Evolutionary conservation across 495 filamentous ascomycete species (phyloP).

Genomic region (Podospora comata): DNA sequence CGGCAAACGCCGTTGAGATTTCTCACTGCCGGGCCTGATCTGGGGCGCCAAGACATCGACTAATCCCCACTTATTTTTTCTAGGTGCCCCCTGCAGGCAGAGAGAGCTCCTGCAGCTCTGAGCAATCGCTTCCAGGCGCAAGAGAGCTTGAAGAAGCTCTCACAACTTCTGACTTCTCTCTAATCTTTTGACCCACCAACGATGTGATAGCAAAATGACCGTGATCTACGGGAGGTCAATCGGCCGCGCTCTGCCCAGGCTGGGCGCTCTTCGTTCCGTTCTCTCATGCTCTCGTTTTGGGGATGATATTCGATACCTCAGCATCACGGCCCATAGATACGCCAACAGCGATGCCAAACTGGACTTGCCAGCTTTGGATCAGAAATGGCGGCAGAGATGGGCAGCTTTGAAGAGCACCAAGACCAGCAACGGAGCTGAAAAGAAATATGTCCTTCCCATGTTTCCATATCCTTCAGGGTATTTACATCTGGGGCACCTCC

Average conservation of each 20-base stretch:
- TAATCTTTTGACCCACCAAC: conserved; percentile 1
- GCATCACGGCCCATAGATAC: conserved; percentile 22
- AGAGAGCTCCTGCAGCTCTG: background rate
- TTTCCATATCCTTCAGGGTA: conserved; percentile 89
- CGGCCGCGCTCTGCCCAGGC: conserved; percentile 27
- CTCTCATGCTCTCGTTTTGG: conserved; percentile 11
- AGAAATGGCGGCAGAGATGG: conserved; percentile 64
- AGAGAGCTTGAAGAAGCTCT: conserved; percentile 1
- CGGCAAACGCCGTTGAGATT: background rate
- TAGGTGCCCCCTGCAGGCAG: background rate
- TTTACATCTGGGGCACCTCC: conserved; percentile 84
- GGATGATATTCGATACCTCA: conserved; percentile 12
- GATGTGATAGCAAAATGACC: conserved; percentile 33
- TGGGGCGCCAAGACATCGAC: background rate
- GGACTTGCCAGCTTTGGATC: conserved; percentile 62
- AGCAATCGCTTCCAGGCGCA: background rate
- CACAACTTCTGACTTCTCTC: background rate
- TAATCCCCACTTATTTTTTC: background rate
- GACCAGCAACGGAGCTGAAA: conserved; percentile 29
- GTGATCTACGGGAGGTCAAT: conserved; percentile 31
- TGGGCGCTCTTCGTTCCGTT: conserved; percentile 18
- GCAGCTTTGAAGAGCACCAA: conserved; percentile 7
- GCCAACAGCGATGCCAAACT: conserved; percentile 44
- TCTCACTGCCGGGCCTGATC: background rate
- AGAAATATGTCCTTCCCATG: conserved; percentile 83